A percentile compares a stretch with the other conserved stretches of the same genome.
phyloP scores from a whole-genome alignment of 805 yeast species.

The Candida ponderosae region DNA sequence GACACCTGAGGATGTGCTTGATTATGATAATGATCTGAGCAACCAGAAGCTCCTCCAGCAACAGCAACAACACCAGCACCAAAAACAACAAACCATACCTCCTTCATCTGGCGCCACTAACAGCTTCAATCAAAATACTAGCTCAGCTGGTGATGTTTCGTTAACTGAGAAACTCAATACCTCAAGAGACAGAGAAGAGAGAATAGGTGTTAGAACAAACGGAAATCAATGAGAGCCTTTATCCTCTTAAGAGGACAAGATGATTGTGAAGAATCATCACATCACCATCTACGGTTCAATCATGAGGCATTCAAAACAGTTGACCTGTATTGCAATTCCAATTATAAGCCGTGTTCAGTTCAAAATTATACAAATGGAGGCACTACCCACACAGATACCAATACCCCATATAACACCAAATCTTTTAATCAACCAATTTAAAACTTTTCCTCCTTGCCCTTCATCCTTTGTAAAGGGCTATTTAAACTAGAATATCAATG shows the following conservation, averaged over 20 bases:
- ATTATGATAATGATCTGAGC: slow-evolving; percentile 21
- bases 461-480: no score
- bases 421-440: no score
- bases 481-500: no score
- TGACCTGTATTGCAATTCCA: no score
- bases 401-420: no score
- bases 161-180: no score
- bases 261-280: no score
- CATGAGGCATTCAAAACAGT: no score
- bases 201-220: slow-evolving; percentile 12
- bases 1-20: slow-evolving; percentile 56
- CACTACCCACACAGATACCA: background rate
- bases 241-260: no score
- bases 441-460: no score
- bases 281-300: no score
- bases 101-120: slow-evolving; percentile 1
- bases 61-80: background rate
- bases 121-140: slow-evolving; percentile 11
- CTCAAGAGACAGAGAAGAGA: slow-evolving; percentile 14
- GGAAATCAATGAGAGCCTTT: slow-evolving; percentile 5
- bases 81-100: background rate
- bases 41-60: slow-evolving; percentile 1
- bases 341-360: background rate
- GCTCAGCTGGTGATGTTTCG: background rate
- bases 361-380: background rate